Base-by-base conservation (phyloP, 345 rosid genomes). In the Populus davidiana region DNA sequence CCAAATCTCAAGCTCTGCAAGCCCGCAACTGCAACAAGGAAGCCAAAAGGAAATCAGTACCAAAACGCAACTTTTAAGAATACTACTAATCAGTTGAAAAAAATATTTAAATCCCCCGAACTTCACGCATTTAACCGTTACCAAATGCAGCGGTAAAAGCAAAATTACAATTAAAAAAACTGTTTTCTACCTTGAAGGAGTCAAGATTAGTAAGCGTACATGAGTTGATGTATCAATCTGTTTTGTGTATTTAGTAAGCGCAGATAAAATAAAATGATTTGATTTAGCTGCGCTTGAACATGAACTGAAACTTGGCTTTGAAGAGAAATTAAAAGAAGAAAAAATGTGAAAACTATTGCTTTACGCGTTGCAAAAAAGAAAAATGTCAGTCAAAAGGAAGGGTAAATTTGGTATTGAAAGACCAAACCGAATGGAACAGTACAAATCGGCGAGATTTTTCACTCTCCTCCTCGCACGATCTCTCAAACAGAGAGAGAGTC, bases 341-440 rank as follows among this genome's bases (percentile, higher is more conserved):
- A 77, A 63, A 75, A 49, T 31, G 6, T 36, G 81, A 21, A 21
- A 72, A 23, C 68, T 77, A 81, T 77, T 12, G 52, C 84, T 81
- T 79, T 78, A 81, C 81, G 82, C 83, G 86, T 79, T 33, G 67
- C 11, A 16, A 70, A 49, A 76, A 67, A 41, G 23, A 81, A 76
- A 68, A 85, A 74, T 79, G 74, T 29, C 25, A 64, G 66, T 11
- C 31, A 25, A 77, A 69, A 10, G 36, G 29, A 73, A 79, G 79
- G 79, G 78, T 33, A 35, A 44, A 82, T 76, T 17, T 5, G 77
- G 62, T 4, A 29, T 14, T 10, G 38, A 64, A 5, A 18, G 35
- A 43, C 71, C 56, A 63, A 62, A 69, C 84, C 73, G 68, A 59
- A 86, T 85, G 71, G 78, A 87, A 86, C 86, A 87, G 81, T 78